phyloP scores from a whole-genome alignment of 306 rosid genomes.

The Cucumis hystrix region DNA sequence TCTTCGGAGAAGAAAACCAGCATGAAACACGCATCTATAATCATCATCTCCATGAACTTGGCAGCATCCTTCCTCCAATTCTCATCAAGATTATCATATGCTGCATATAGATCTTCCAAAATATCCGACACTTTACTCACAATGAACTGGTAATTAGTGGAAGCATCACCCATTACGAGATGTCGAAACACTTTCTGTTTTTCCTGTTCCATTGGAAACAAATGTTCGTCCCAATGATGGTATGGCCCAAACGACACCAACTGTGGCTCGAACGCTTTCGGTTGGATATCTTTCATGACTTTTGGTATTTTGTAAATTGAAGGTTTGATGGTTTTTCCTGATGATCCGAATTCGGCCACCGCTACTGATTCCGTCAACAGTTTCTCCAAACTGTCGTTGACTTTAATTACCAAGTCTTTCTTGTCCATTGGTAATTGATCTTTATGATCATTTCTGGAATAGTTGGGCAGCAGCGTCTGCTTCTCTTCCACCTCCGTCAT shows the following conservation, averaged over 20 bases:
- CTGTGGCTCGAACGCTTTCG: conserved; percentile 27
- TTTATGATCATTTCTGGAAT: too few species aligned
- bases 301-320: conserved; percentile 34
- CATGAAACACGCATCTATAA: conserved; percentile 52
- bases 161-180: conserved; percentile 16
- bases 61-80: background rate
- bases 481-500: too few species aligned
- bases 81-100: conserved; percentile 23
- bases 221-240: conserved; percentile 9
- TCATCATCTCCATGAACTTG: conserved; percentile 25
- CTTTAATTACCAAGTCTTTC: too few species aligned
- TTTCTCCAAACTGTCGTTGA: too few species aligned
- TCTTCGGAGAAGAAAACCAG: conserved; percentile 9
- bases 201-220: conserved; percentile 27
- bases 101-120: conserved; percentile 17
- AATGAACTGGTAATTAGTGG: conserved; percentile 6
- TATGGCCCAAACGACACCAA: conserved; percentile 52
- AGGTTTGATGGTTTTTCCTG: too few species aligned
- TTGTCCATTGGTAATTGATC: too few species aligned
- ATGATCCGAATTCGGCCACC: accelerated
- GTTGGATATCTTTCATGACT: background rate
- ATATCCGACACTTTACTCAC: conserved; percentile 4
- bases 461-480: too few species aligned
- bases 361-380: too few species aligned
- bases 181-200: conserved; percentile 28